These are phyloP conservation scores for Lentinula guzmanii DNA, from an alignment of 768 basidiomycete genomes.

Conservation along the genomic window DNA sequence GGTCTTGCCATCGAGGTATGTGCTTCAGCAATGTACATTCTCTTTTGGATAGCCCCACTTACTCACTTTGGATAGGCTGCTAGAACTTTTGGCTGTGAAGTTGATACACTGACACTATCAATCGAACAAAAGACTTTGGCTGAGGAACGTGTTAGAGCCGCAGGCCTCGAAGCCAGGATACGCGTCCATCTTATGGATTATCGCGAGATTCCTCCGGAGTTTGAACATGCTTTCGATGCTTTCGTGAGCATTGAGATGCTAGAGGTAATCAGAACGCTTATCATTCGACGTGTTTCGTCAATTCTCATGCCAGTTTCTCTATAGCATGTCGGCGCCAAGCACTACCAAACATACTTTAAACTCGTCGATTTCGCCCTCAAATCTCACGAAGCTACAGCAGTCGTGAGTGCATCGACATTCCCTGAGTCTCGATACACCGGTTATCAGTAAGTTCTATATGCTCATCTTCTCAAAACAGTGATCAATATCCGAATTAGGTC, in stretches of 20 bases:
- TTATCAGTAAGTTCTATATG: slow-evolving; percentile 53
- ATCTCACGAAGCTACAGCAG: slow-evolving; percentile 55
- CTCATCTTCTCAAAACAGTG: neutral
- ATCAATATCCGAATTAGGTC: slow-evolving; percentile 30
- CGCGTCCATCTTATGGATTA: slow-evolving; percentile 90
- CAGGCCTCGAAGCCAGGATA: slow-evolving; percentile 64
- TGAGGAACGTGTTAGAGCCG: slow-evolving; percentile 72
- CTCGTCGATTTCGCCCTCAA: slow-evolving; percentile 78
- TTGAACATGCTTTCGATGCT: slow-evolving; percentile 75
- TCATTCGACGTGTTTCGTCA: neutral
- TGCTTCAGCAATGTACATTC: neutral
- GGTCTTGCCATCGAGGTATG: slow-evolving; percentile 80
- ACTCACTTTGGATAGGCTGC: slow-evolving; percentile 43
- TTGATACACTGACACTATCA: slow-evolving; percentile 87
- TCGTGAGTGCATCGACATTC: slow-evolving; percentile 66
- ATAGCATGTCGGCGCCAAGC: slow-evolving; percentile 48
- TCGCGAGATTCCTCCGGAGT: slow-evolving; percentile 77
- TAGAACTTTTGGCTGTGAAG: slow-evolving; percentile 67
- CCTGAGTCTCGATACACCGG: slow-evolving; percentile 61
- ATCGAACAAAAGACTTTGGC: slow-evolving; percentile 83
- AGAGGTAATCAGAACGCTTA: slow-evolving; percentile 37
- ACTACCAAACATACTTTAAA: slow-evolving; percentile 68
- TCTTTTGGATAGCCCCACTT: neutral
- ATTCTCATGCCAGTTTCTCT: neutral
- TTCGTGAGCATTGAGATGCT: slow-evolving; percentile 81